phyloP scores from a whole-genome alignment of 2,329 filamentous ascomycete species.

The Aspergillus viridinutans region DNA sequence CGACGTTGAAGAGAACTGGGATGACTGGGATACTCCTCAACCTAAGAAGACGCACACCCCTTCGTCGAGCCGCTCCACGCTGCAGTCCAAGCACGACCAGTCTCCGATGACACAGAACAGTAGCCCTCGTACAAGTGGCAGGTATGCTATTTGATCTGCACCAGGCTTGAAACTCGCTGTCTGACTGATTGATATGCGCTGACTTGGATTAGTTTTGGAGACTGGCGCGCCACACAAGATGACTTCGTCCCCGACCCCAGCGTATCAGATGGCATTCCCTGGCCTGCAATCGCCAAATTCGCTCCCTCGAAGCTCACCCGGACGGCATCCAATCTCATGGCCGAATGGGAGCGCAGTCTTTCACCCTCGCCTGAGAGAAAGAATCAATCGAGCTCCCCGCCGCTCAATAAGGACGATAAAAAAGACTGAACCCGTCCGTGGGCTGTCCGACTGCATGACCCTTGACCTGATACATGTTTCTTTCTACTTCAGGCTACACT shows the following conservation, averaged over 20 bases:
- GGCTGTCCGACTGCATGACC: not conserved
- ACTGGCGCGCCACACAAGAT: slow-evolving; percentile 29
- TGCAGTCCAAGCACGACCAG: slow-evolving; percentile 46
- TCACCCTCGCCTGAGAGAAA: slow-evolving; percentile 46
- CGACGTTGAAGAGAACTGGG: slow-evolving; percentile 51
- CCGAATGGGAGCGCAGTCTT: slow-evolving; percentile 82
- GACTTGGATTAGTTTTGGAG: slow-evolving; percentile 34
- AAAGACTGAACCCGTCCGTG: slow-evolving; percentile 21
- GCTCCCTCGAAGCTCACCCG: slow-evolving; percentile 73
- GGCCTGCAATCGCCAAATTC: slow-evolving; percentile 67
- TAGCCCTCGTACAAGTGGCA: slow-evolving; percentile 53
- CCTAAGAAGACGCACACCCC: slow-evolving; percentile 38
- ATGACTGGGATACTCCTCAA: slow-evolving; percentile 52
- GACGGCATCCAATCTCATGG: slow-evolving; percentile 81
- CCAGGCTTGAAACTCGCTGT: slow-evolving; percentile 7
- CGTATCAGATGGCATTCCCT: slow-evolving; percentile 49
- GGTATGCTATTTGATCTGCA: slow-evolving; percentile 36
- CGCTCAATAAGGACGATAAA: slow-evolving; percentile 26
- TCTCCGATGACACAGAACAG: slow-evolving; percentile 44
- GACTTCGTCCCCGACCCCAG: slow-evolving; percentile 25
- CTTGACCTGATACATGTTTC: slow-evolving; percentile 2
- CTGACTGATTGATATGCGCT: slow-evolving; percentile 20
- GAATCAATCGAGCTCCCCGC: slow-evolving; percentile 12
- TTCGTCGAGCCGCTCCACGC: slow-evolving; percentile 47
- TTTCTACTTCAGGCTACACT: slow-evolving; percentile 5